phyloP scores from a whole-genome alignment of 352 stramenopile species.

The Globisporangium splendens region DNA sequence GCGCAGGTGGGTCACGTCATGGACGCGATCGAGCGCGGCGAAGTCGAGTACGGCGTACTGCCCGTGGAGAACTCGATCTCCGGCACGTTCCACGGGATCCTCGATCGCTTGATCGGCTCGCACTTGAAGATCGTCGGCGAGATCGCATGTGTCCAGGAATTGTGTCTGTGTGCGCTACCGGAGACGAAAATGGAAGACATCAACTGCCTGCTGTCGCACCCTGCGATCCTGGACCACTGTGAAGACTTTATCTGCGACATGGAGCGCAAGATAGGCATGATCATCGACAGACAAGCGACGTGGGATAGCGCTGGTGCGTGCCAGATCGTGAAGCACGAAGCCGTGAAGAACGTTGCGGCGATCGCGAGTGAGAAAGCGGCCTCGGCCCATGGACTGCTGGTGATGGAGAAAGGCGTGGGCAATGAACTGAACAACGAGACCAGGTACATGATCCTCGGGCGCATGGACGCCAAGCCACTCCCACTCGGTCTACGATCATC shows the following conservation, averaged over 20 bases:
- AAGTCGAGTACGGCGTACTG: constrained; percentile 58
- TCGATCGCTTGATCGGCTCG: constrained; percentile 59
- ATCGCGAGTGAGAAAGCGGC: constrained; percentile 69
- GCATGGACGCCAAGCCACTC: constrained; percentile 37
- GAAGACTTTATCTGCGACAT: constrained; percentile 63
- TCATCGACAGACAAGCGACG: constrained; percentile 58
- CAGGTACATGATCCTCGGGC: constrained; percentile 69
- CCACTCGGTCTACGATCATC: constrained; percentile 21
- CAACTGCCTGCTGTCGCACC: constrained; percentile 54
- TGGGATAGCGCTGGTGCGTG: constrained; percentile 68
- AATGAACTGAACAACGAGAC: constrained; percentile 74
- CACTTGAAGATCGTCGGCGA: constrained; percentile 74
- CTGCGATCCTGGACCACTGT: constrained; percentile 61
- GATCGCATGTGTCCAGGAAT: constrained; percentile 59
- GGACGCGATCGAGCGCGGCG: constrained; percentile 49
- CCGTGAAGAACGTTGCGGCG: constrained; percentile 41
- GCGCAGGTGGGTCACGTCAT: constrained; percentile 54
- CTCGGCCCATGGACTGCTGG: constrained; percentile 40
- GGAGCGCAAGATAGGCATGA: constrained; percentile 43
- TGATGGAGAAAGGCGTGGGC: constrained; percentile 53
- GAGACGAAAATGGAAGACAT: constrained; percentile 40
- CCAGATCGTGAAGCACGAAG: constrained; percentile 57
- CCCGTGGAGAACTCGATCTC: constrained; percentile 75
- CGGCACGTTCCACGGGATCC: constrained; percentile 67
- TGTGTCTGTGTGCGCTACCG: constrained; percentile 53